Base-by-base conservation (phyloP, 2,329 filamentous ascomycete genomes). In the Colletotrichum liriopes region DNA sequence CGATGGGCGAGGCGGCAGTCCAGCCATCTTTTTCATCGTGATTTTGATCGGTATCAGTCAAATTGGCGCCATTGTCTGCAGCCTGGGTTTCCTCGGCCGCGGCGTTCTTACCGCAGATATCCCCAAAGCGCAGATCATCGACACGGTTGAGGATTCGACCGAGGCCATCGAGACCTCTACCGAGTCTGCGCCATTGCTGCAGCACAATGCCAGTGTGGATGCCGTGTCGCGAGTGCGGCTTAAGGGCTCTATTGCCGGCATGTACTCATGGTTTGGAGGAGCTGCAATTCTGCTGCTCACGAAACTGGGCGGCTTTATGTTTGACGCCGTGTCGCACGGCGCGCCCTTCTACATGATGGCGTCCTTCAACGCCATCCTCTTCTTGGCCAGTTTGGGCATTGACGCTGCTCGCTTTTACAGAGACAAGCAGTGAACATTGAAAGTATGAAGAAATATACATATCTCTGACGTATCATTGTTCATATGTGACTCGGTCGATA, bases 261-360 rank as follows among this genome's bases (percentile, higher is more conserved):
- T 98, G 1, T 99, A 99, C 82, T 97, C 94, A 65, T 90, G 98
- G 74, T 95, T 93, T 67, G 96, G 96, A 14, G 96, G 96, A 18
- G 93, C 91, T 0, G 96, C 95, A 0, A 99, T 99, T 64, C 82
- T 99, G 66, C 82, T 98, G 6, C 87, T 99, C 20, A 98, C 96
- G 0, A 99, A 99, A 83, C 81, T 96, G 5, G 96, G 96, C 16
- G 96, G 96, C 0, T 90, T 91, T 47, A 82, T 98, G 59, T 99
- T 98, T 78, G 96, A 99, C 81, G 86, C 82, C 26, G 84, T 91
- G 65, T 92, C 92, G 1, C 87, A 88, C 2, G 93, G 93, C 0
- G 93, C 94, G 14, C 96, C 96, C 0, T 98, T 99, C 80, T 98
- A 95, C 80, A 92, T 98, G 87, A 96, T 99, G 92, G 95, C 95